Conservation (phyloP, 768 basidiomycete species). For the Mycena indigotica region DNA sequence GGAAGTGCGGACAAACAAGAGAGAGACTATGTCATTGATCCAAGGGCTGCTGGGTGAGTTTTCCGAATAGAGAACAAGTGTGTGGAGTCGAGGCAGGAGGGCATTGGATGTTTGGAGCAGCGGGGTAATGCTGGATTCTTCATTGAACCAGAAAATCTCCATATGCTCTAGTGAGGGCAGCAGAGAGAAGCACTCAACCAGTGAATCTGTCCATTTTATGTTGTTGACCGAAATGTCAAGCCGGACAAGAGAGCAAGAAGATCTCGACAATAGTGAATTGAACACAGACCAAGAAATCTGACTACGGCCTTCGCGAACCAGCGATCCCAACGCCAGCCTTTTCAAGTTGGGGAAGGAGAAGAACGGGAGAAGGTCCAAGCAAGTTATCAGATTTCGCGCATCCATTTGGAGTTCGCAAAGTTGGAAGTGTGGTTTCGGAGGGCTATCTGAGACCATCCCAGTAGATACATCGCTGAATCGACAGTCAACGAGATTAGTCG, state of each 20-base stretch:
- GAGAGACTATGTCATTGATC: not conserved
- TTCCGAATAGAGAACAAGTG: not conserved
- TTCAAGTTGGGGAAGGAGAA: not conserved
- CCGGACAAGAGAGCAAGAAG: not conserved
- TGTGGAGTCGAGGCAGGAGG: not conserved
- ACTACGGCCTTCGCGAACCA: not conserved
- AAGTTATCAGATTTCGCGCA: no score
- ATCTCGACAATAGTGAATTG: not conserved
- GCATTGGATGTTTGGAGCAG: not conserved
- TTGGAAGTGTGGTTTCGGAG: not conserved
- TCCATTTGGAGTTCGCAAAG: no score
- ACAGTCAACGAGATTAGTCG: not conserved
- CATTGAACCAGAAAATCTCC: not conserved
- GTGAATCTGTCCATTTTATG: not conserved
- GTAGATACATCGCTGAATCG: not conserved
- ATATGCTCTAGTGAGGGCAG: not conserved
- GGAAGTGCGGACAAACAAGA: conserved; percentile 4
- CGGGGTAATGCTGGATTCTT: not conserved
- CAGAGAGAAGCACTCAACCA: no score
- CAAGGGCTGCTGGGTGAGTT: not conserved
- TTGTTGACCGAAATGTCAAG: not conserved
- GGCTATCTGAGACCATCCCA: not conserved
- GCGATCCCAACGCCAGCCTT: not conserved
- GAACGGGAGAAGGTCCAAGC: not conserved
- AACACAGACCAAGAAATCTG: not conserved